Evolutionary conservation across 345 rosid species (phyloP), one percentile per base, ranked within the genome.

Genomic region (Brassica cretica): DNA sequence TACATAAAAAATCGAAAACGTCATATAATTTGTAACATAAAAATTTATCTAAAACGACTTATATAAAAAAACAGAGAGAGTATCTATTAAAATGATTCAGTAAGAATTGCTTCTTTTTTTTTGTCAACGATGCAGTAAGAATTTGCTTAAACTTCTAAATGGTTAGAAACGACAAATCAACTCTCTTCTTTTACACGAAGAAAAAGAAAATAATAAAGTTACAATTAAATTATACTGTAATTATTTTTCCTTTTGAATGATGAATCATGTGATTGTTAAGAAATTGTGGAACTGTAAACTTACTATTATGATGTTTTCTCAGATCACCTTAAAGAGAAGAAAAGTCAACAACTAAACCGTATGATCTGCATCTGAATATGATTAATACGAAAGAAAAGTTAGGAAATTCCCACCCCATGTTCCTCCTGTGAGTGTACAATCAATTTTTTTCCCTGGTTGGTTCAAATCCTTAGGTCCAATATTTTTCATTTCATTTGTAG

Each of bases 341-440:
- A 72, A 79, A 79, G 78, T 79, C 82, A 79, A 73, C 59, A 59
- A 68, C 69, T 37, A 73, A 64, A 78, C 65, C 78, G 78, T 78
- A 78, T 74, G 56, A 78, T 72, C 58, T 73, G 30, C 70, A 67
- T 66, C 70, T 78, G 11, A 60, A 60, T 10, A 60, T 11, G 16
- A 60, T 24, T 59, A 32, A 39, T 62, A 15, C 37, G 30, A 21
- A 0, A 5, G 1, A 62, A 53, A 66, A 61, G 70, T 61, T 67
- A 51, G 74, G 74, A 78, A 78, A 78, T 24, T 24, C 41, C 41
- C 16, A 21, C 56, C 66, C 77, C 82, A 78, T 64, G 82, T 73
- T 78, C 77, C 55, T 78, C 76, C 63, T 71, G 72, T 58, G 76
- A 72, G 29, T 72, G 81, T 66, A 72, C 68, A 10, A 72, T 72